Evolutionary conservation across 2,329 filamentous ascomycete genomes (phyloP).

Genomic region (Dothistroma pini): DNA sequence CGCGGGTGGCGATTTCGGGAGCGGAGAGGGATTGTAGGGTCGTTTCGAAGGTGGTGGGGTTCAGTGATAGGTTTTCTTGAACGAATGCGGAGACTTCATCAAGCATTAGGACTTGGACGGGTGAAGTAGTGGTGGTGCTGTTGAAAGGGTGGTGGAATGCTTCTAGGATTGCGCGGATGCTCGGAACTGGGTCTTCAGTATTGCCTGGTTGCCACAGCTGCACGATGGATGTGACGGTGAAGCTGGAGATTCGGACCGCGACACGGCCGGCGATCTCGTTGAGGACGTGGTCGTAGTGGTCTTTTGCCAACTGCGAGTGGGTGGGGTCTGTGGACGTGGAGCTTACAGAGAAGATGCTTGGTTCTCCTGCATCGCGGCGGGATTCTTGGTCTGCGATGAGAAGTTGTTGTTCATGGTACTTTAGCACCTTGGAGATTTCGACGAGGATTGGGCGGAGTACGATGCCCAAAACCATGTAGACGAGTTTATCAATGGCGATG

Average conservation of each 20-base stretch:
- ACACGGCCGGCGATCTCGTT: slow-evolving; percentile 72
- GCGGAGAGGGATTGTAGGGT: background rate
- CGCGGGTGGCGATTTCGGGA: background rate
- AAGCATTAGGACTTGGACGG: background rate
- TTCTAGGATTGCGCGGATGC: background rate
- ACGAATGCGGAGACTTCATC: background rate
- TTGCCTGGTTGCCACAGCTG: background rate
- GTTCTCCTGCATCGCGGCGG: slow-evolving; percentile 67
- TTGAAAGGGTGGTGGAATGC: background rate
- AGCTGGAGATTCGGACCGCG: background rate
- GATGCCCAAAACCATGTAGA: slow-evolving; percentile 1
- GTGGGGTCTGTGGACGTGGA: slow-evolving; percentile 81
- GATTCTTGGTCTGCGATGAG: slow-evolving; percentile 56
- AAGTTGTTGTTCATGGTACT: background rate
- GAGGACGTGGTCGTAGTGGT: slow-evolving; percentile 79
- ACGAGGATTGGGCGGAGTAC: slow-evolving; percentile 83
- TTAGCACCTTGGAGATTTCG: slow-evolving; percentile 50
- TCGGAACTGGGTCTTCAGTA: background rate
- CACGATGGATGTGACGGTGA: background rate
- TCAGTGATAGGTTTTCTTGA: background rate
- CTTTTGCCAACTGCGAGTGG: slow-evolving; percentile 78
- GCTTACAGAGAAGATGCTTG: slow-evolving; percentile 30
- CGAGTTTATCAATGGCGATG: slow-evolving; percentile 3
- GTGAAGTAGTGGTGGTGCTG: background rate
- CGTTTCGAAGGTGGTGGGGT: background rate